Evolutionary conservation across 306 rosid species (phyloP), one percentile per base, ranked within the genome.

Genomic region (Dalbergia cultrata): DNA sequence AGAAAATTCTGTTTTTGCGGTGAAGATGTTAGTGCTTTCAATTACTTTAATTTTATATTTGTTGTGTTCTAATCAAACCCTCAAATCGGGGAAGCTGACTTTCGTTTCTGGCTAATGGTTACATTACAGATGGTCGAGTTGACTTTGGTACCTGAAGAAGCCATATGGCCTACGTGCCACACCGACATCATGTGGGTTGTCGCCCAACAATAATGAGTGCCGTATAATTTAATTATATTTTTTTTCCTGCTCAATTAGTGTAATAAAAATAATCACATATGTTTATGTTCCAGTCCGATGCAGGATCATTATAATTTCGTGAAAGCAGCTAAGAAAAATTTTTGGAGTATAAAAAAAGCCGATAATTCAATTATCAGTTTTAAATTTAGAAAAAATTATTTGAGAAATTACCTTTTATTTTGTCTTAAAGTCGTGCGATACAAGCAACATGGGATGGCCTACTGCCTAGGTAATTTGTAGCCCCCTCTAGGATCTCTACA

Each of bases 61-160:
- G 77, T 54, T 53, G 37, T 63, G 59, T 13, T 53, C 66, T 59
- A 21, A 26, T 60, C 44, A 81, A 62, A 31, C 74, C 86, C 84
- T 72, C 18, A 11, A 57, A 67, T 79, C 21, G 0, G 87, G 90
- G 85, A 58, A 84, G 89, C 80, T 89, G 95, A 89, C 91, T 64
- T 84, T 71, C 6, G 50, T 44, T 37, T 37, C 41, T 37, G 41
- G 21, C 17, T 54, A 12, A 4, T 54, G 60, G 60, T 26, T 26
- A 26, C 31, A 26, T 54, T 54, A n/a, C 1, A n/a, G 60, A 17
- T 1, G 86, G 88, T 83, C 59, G 84, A 63, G 89, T 77, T 89
- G 95, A 89, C 91, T 64, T 84, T 58, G 67, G 6, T 34, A 33
- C 26, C 13, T 66, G 54, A 33, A 56, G 54, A 65, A 43, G 33